Conservation (phyloP, 176 grass and related monocot species). For the Panicum miliaceum region DNA sequence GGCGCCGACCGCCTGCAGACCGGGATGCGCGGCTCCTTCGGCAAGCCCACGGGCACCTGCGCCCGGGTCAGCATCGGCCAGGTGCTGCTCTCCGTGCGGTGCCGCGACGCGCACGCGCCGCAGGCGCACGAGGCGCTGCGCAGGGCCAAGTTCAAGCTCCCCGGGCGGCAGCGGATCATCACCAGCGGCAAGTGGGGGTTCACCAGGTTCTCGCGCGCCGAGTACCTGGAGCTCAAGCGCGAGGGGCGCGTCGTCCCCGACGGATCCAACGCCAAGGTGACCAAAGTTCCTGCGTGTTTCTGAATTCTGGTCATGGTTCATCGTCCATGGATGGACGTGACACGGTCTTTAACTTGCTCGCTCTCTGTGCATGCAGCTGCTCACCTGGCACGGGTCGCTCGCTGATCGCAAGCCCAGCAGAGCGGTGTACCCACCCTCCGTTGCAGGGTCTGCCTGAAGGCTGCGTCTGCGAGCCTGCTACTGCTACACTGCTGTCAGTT, state of each 20-base stretch:
- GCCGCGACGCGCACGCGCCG: conserved; percentile 41
- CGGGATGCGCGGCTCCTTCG: conserved; percentile 55
- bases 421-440: conserved; percentile 1
- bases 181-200: conserved; percentile 53
- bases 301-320: too few relatives aligned
- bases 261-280: conserved; percentile 51
- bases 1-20: conserved; percentile 64
- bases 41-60: conserved; percentile 55
- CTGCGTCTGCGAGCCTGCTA: too few relatives aligned
- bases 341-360: not conserved
- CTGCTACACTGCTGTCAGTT: too few relatives aligned
- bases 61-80: conserved; percentile 51
- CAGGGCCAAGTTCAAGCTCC: conserved; percentile 65
- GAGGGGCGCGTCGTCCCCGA: conserved; percentile 48
- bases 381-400: conserved; percentile 44
- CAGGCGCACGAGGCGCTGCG: conserved; percentile 51
- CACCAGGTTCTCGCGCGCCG: conserved; percentile 42
- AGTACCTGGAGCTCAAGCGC: conserved; percentile 43
- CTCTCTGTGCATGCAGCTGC: conserved; percentile 30
- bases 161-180: conserved; percentile 45
- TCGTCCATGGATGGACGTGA: not conserved
- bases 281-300: too few relatives aligned
- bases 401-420: not conserved
- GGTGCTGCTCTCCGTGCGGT: conserved; percentile 57
- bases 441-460: conserved; percentile 19